Percentiles rank a stretch among this genome's conserved stretches.
Conservation (phyloP, 345 rosid species). For the Anacardium occidentale region DNA sequence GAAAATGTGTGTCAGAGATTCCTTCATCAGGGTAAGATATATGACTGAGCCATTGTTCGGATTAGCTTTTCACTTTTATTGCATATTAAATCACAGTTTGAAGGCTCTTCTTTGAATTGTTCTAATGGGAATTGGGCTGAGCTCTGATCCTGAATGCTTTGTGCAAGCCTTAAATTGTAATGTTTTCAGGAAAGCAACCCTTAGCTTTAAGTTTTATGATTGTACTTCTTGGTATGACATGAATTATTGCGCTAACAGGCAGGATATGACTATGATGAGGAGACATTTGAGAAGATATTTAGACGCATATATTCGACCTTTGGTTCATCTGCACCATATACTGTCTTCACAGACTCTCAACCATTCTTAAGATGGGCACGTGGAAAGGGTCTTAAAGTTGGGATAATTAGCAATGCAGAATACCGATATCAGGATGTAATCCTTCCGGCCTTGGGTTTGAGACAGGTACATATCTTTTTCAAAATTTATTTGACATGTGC, state of each 20-base stretch:
- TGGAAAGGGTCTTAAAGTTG: constrained; percentile 61
- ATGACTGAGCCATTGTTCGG: not conserved
- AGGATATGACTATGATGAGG: constrained; percentile 91
- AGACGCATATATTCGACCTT: constrained; percentile 83
- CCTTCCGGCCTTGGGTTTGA: constrained; percentile 81
- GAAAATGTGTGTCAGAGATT: constrained; percentile 84
- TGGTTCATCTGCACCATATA: constrained; percentile 93
- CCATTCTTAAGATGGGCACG: constrained; percentile 91
- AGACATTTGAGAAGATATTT: constrained; percentile 85
- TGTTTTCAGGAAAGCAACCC: not conserved
- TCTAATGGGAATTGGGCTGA: not conserved
- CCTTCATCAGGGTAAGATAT: constrained; percentile 64
- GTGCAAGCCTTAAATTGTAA: not conserved
- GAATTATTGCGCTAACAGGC: constrained; percentile 50
- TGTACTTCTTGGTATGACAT: not conserved
- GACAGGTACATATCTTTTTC: constrained; percentile 46
- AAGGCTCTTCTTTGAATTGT: constrained; percentile 7
- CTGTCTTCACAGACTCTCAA: constrained; percentile 66
- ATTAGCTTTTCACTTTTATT: not conserved
- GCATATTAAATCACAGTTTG: not conserved
- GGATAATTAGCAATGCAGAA: constrained; percentile 81
- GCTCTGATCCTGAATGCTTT: not conserved
- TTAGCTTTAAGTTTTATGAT: not conserved
- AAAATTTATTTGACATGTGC: not conserved
- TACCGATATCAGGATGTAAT: constrained; percentile 86